Evolutionary conservation across 805 yeast species (phyloP).

Genomic region (Yamadazyma phyllophila): DNA sequence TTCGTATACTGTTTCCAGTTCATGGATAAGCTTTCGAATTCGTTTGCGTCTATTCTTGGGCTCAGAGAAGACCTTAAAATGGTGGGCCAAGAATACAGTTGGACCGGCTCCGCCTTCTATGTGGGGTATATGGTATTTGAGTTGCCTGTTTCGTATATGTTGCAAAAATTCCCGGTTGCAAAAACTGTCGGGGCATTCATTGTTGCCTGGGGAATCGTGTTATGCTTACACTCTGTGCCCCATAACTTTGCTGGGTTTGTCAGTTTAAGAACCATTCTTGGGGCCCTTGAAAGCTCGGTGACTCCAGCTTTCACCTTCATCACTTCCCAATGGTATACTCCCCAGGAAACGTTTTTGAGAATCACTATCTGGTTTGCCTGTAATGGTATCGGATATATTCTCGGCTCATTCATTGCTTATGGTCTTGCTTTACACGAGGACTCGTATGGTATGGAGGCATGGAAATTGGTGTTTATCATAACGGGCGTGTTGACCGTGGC

Average conservation of each 20-base stretch:
- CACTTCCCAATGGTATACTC: constrained; percentile 33
- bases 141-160: constrained; percentile 41
- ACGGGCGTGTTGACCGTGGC: constrained; percentile 58
- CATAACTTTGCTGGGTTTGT: constrained; percentile 36
- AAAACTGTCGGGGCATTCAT: constrained; percentile 48
- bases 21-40: constrained; percentile 38
- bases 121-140: constrained; percentile 63
- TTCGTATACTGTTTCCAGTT: constrained; percentile 27
- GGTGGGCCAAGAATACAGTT: constrained; percentile 32
- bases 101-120: constrained; percentile 42
- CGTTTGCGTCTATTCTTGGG: constrained; percentile 41
- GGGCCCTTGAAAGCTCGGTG: constrained; percentile 36
- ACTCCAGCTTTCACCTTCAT: constrained; percentile 43
- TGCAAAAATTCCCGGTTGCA: constrained; percentile 59
- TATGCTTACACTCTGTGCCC: constrained; percentile 54
- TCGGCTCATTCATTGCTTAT: constrained; percentile 52
- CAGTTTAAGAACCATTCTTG: constrained; percentile 38
- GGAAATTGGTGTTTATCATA: constrained; percentile 61
- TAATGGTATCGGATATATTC: constrained; percentile 33
- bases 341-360: constrained; percentile 34
- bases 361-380: constrained; percentile 37
- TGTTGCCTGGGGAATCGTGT: constrained; percentile 61
- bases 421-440: constrained; percentile 42
- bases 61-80: constrained; percentile 35
- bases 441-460: constrained; percentile 45